Evolutionary conservation across 371 early-diverging fungal genomes (phyloP).

Genomic region (Capniomyces stellatus): DNA sequence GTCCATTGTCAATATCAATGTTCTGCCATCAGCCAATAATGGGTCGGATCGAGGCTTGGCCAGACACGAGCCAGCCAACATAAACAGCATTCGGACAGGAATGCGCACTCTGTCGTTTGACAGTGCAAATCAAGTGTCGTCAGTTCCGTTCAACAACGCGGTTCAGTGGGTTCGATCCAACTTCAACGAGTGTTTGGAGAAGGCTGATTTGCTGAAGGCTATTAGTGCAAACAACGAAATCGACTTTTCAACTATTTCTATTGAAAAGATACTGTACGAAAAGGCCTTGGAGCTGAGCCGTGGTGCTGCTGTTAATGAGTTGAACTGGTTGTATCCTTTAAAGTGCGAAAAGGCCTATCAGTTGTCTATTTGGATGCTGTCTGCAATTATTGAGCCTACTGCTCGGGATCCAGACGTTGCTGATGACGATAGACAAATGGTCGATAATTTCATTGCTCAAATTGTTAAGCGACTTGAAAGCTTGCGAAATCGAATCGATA

Average conservation of each 20-base stretch:
- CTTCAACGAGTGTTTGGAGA: slow-evolving; percentile 70
- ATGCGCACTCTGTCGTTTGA: neutral
- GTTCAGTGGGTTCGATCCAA: slow-evolving; percentile 77
- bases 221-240: slow-evolving; percentile 26
- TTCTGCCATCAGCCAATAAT: too few relatives aligned
- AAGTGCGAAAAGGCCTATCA: slow-evolving; percentile 59
- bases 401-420: slow-evolving; percentile 8
- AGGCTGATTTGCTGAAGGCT: slow-evolving; percentile 43
- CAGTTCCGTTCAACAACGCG: slow-evolving; percentile 21
- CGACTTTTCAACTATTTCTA: slow-evolving; percentile 24
- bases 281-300: slow-evolving; percentile 37
- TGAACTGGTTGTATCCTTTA: slow-evolving; percentile 30
- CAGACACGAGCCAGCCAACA: slow-evolving; percentile 1
- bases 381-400: slow-evolving; percentile 39
- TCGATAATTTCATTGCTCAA: slow-evolving; percentile 21
- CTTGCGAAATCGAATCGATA: too few relatives aligned
- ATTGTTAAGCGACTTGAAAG: slow-evolving; percentile 25
- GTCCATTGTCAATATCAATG: too few relatives aligned
- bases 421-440: slow-evolving; percentile 21
- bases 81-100: neutral
- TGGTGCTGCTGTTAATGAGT: slow-evolving; percentile 18
- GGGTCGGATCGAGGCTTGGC: too few relatives aligned
- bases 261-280: slow-evolving; percentile 52
- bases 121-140: slow-evolving; percentile 3
- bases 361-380: slow-evolving; percentile 57